Evolutionary conservation across 768 basidiomycete species (phyloP), one percentile per base, ranked within the genome.

Genomic region (Lentinula boryana): DNA sequence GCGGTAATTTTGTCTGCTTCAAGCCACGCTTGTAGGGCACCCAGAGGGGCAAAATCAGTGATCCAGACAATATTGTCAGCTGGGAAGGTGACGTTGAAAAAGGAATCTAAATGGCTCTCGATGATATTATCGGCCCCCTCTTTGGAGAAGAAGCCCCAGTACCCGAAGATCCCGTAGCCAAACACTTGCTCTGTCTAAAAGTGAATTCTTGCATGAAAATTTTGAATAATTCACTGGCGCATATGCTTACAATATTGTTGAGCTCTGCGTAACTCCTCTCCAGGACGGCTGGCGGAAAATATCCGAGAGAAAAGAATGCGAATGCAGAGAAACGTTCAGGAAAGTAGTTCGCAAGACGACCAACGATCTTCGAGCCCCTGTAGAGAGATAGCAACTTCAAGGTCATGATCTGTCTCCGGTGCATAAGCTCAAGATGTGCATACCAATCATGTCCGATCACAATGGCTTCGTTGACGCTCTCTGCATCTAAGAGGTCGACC

Each of bases 321-420:
- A 75, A 75, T 5, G 72, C 79, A 13, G 69, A 60, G 64, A 80
- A 74, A n/a, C 78, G 74, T 33, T 76, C 69, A 0, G 76, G 72
- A 54, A 74, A 70, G 63, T 71, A 71, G 32, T 71, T 70, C 15
- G 73, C 74, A 16, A 80, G 64, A 4, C 76, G 67, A n/a, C 76
- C 74, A 9, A 63, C 61, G 1, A 76, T 64, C 18, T 13, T 50
- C 0, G 68, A 69, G 2, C 78, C 80, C 48, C 48, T 49, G n/a
- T 9, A 8, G 27, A 21, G 7, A 12, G 21, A 15, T 12, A 21
- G 27, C 48, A 31, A 23, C 10, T 46, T 15, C 5, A n/a, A 43
- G 41, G 21, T 18, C 9, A 49, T 49, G 2, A n/a, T 4, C 21
- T 49, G 48, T 38, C 36, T 38, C 7, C 36, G 7, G 36, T 27